phyloP scores from a whole-genome alignment of 441 rosid genomes.

The Erysimum cheiri region DNA sequence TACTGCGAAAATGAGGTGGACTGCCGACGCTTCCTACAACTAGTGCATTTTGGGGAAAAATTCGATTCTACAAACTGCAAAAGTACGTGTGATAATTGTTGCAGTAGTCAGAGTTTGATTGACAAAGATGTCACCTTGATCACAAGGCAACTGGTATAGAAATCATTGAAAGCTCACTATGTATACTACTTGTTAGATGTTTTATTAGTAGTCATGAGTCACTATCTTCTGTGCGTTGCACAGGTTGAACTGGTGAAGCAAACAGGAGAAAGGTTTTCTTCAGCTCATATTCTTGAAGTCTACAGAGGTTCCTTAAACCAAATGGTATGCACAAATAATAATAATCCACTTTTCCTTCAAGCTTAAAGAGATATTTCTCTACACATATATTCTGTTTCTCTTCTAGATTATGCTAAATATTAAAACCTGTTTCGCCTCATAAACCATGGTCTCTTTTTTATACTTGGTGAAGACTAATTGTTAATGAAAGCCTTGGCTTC shows the following conservation, averaged over 20 bases:
- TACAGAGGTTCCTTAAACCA: conserved; percentile 91
- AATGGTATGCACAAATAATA: conserved; percentile 53
- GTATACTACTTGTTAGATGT: conserved; percentile 27
- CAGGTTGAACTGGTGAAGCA: conserved; percentile 89
- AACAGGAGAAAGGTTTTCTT: conserved; percentile 76
- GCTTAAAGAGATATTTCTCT: conserved; percentile 23
- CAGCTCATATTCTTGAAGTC: conserved; percentile 87
- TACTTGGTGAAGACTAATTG: conserved; percentile 6
- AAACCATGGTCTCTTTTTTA: not conserved
- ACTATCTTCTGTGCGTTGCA: conserved; percentile 29
- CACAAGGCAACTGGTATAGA: conserved; percentile 86
- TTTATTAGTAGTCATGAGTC: conserved; percentile 17
- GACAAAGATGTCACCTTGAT: conserved; percentile 88
- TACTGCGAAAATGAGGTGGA: conserved; percentile 96
- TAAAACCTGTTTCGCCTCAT: conserved; percentile 9
- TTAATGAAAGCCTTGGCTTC: conserved; percentile 15
- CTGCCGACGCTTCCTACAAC: conserved; percentile 90
- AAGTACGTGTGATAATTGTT: conserved; percentile 92
- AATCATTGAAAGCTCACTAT: conserved; percentile 27
- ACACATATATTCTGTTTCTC: conserved; percentile 18
- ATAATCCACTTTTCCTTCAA: not conserved
- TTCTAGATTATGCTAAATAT: conserved; percentile 20
- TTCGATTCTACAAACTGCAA: conserved; percentile 74
- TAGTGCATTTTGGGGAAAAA: conserved; percentile 91
- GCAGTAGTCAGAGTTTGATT: conserved; percentile 59